These are phyloP conservation scores for Ophiocytium majus DNA, from an alignment of 352 stramenopile genomes.

Conservation along the genomic window DNA sequence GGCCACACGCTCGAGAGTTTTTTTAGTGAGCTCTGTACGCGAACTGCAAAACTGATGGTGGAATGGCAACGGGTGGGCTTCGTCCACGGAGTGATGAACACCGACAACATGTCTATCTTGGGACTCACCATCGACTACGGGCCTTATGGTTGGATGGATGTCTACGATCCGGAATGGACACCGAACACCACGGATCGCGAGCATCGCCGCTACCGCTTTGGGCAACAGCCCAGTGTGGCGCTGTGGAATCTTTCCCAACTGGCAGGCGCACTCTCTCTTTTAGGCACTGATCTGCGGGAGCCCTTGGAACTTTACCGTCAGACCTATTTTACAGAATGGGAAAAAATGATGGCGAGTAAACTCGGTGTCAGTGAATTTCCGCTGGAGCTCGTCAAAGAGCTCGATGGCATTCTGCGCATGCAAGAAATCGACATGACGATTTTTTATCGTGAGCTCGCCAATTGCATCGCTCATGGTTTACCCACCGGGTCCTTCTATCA, in stretches of 20 bases:
- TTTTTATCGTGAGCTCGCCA: neutral
- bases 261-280: too few species aligned
- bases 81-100: constrained; percentile 8
- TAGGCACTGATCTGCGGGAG: too few species aligned
- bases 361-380: neutral
- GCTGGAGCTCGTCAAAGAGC: neutral
- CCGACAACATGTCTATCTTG: constrained; percentile 10
- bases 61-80: constrained; percentile 57
- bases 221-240: neutral
- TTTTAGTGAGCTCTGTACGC: neutral
- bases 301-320: neutral
- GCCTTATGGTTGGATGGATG: constrained; percentile 80
- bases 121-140: constrained; percentile 68
- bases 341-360: neutral
- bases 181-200: neutral
- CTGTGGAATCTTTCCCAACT: neutral
- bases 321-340: neutral
- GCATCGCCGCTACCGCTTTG: neutral
- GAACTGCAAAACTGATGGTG: neutral
- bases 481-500: neutral
- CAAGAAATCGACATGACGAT: neutral
- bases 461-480: too few species aligned
- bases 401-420: neutral
- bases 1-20: constrained; percentile 1
- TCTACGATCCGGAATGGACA: constrained; percentile 63